Conservation (phyloP, 2,329 filamentous ascomycete genomes). For the Coniella vitis region DNA sequence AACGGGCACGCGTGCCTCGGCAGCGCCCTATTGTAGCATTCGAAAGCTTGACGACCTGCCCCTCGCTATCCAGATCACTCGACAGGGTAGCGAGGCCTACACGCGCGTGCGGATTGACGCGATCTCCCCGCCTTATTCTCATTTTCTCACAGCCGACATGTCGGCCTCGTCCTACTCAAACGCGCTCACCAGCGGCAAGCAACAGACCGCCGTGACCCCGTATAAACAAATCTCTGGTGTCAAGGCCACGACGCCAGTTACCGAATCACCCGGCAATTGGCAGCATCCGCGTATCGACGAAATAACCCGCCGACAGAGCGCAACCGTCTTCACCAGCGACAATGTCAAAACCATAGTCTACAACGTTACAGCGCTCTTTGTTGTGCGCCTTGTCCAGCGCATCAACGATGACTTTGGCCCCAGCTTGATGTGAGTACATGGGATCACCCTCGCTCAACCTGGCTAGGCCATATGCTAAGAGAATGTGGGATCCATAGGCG, state of each 20-base stretch:
- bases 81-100: too few relatives aligned
- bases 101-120: too few relatives aligned
- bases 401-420: slow-evolving; percentile 28
- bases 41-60: slow-evolving; percentile 6
- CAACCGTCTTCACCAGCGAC: slow-evolving; percentile 68
- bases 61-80: too few relatives aligned
- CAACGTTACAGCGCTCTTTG: slow-evolving; percentile 49
- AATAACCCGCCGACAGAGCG: slow-evolving; percentile 74
- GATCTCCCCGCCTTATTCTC: background rate
- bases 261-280: slow-evolving; percentile 73
- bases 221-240: slow-evolving; percentile 23
- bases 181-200: slow-evolving; percentile 16
- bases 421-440: slow-evolving; percentile 31
- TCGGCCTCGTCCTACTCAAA: slow-evolving; percentile 19
- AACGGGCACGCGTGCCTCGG: slow-evolving; percentile 8
- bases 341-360: slow-evolving; percentile 65
- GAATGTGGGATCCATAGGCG: slow-evolving; percentile 23
- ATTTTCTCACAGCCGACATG: slow-evolving; percentile 22
- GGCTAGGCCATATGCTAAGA: slow-evolving; percentile 15
- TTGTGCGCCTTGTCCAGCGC: slow-evolving; percentile 30
- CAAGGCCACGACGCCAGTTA: slow-evolving; percentile 23
- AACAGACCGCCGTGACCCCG: slow-evolving; percentile 19
- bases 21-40: background rate
- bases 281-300: slow-evolving; percentile 83
- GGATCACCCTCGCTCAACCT: background rate